phyloP scores from a whole-genome alignment of 768 basidiomycete genomes.

The Nidula microcarpa region DNA sequence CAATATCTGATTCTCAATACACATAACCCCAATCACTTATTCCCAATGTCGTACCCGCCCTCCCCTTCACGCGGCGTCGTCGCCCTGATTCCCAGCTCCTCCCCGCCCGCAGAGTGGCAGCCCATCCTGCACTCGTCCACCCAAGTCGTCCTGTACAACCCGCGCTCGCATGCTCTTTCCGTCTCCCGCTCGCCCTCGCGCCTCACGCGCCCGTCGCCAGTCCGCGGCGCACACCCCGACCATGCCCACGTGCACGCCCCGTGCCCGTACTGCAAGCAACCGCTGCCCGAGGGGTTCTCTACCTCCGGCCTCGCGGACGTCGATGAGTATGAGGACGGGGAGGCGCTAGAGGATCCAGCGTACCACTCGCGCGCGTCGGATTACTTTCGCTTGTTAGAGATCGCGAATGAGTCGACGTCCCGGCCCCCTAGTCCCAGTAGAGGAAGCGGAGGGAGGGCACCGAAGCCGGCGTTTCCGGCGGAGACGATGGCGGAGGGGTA shows the following conservation, averaged over 20 bases:
- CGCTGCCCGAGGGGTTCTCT: conserved; percentile 43
- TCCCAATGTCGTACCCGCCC: background rate
- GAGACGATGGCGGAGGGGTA: conserved; percentile 89
- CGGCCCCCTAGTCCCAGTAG: conserved; percentile 44
- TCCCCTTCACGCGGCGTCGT: conserved; percentile 8
- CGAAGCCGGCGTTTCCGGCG: conserved; percentile 48
- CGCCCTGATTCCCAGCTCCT: conserved; percentile 4
- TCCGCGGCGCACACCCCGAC: conserved; percentile 15
- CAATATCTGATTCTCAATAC: background rate
- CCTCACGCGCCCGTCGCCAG: conserved; percentile 11
- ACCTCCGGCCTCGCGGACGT: conserved; percentile 13
- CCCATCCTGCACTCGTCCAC: conserved; percentile 81
- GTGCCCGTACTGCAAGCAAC: conserved; percentile 77
- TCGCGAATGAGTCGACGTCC: conserved; percentile 63
- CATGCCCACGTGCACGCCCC: conserved; percentile 13
- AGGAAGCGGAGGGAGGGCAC: conserved; percentile 5
- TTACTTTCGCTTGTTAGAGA: conserved; percentile 76
- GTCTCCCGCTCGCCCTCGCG: conserved; percentile 40
- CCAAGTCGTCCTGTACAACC: conserved; percentile 86
- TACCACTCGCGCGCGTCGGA: conserved; percentile 60
- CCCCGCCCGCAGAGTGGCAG: conserved; percentile 50
- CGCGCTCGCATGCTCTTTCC: conserved; percentile 78
- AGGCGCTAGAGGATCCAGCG: conserved; percentile 33
- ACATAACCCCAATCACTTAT: background rate
- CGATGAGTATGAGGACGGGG: conserved; percentile 14